Base-by-base conservation (phyloP, 768 basidiomycete species). In the Rhodotorula graminis region DNA sequence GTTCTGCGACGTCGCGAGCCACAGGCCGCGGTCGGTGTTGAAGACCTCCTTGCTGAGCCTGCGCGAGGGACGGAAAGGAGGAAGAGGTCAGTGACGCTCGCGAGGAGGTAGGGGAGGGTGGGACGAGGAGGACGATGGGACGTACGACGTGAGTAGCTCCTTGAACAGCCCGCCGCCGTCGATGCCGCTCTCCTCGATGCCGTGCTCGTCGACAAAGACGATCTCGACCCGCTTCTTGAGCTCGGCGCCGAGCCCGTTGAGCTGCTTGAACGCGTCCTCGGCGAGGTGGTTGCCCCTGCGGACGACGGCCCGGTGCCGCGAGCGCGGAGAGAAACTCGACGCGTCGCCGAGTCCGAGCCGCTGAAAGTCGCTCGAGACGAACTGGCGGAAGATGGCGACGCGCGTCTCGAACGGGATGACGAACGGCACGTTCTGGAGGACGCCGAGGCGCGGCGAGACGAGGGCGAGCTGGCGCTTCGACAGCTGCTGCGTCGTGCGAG, bases 121-220 rank as follows among this genome's bases (percentile, higher is more conserved):
- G 29, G 50, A 52, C 25, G 12, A 52, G 0, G 27, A 25, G 44
- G 21, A n/a, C 25, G 11, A 9, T 27, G 18, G 40, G 8, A 77
- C 83, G 74, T 66, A 84, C 82, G 79, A 80, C 3, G 93, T 99
- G 78, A 98, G 86, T 77, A 98, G 96, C 80, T 98, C 96, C 80
- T 98, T 99, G 84, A 96, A 98, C 10, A 98, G 88, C 0, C 96
- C 96, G 5, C 96, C 94, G 3, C 95, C 94, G 74, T 97, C 95
- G 46, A 98, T 95, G 0, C 94, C 95, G 27, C 89, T 88, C 80
- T 83, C 82, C 67, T 80, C 80, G 23, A 80, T 42, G 67, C 78
- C 80, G 46, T 64, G 69, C 60, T 91, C 88, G 81, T 98, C 93
- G 40, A 95, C 85, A 80, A 99, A 98, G n/a, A 86, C 85, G 77